Evolutionary conservation across 148 eudicot species (phyloP), one percentile per base, ranked within the genome.

Genomic region (Bassia scoparia): DNA sequence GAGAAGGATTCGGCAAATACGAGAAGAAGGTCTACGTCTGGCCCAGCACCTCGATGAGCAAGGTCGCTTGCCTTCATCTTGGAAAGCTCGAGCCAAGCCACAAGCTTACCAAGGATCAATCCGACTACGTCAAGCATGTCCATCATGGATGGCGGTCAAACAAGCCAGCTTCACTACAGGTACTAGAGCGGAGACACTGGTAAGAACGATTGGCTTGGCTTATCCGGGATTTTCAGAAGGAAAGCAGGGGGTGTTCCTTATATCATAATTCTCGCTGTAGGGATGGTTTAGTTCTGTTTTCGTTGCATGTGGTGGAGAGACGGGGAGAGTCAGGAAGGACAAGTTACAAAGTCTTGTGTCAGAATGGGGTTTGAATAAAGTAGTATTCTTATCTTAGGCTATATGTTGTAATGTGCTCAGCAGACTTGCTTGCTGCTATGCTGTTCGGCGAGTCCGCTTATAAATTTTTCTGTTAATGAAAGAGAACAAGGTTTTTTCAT

Each of bases 1-100:
- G 97, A 94, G 88, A 94, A 69, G 84, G 46, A 2, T 61, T 78
- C 0, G 97, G 98, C 34, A 94, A 94, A 78, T 94, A 94, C 35
- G 82, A 94, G 88, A 91, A 94, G 90, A 75, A 94, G 83, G 98
- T 94, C 37, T 91, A 94, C 26, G 93, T 91, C 17, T 87, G 91
- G 90, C 98, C 98, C 70, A 94, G 82, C 98, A 94, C 79, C 96
- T 94, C 13, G 98, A 94, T 63, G 98, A 94, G 97, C n/a, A 94
- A 94, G 84, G 98, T 94, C 46, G 98, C 98, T 3, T 91, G 93
- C 20, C 97, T 91, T 43, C 98, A 94, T 29, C 90, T 94, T 21
- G 91, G 84, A 15, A 89, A 94, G 86, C 98, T 94, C 33, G 98
- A n/a, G n/a, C n/a, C n/a, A n/a, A n/a, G 98, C 29, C 97, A 91